Evolutionary conservation across 164 flowering plant species (phyloP), one percentile per base, ranked within the genome.

Genomic region (Macadamia integrifolia): DNA sequence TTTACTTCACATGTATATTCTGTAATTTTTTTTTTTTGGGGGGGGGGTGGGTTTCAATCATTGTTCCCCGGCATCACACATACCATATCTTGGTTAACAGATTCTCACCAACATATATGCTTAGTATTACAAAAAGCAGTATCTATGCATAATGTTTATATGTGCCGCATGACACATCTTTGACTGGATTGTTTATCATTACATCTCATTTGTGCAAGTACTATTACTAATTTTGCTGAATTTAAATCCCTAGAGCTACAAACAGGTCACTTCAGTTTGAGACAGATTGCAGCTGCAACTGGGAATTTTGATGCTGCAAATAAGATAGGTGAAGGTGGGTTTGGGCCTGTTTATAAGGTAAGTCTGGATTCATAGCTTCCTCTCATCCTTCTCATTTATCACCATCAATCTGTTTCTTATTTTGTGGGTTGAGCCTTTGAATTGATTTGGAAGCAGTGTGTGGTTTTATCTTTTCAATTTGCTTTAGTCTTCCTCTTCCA

Each of bases 241-340:
- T 61, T 72, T 6, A 59, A 64, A 60, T 83, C 70, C 9, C 50
- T 75, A 13, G 82, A 82, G 60, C 49, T 77, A 44, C 85, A 79
- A 61, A 75, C 77, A 3, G 86, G 85, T 55, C 76, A 73, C 43
- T 87, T 82, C 65, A 78, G 88, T 32, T 71, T 85, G 43, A 81
- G 71, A 55, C 88, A 87, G 72, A 83, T 85, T 7, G 82, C 74
- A 77, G 81, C 78, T 40, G 86, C 88, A 29, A 87, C 89, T 0
- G 70, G 77, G 57, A 73, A 85, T 73, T 87, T 87, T 62, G 80
- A 84, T 75, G 14, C 75, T 32, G 73, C 69, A 52, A 85, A 87
- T 68, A 87, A 87, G 73, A 78, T 87, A 46, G 91, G 91, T 29
- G 87, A 87, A 82, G 91, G 91, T 64, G 91, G 91, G 42, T 87